These are phyloP conservation scores for Amanita muscaria DNA, from an alignment of 768 basidiomycete genomes.

Conservation along the genomic window DNA sequence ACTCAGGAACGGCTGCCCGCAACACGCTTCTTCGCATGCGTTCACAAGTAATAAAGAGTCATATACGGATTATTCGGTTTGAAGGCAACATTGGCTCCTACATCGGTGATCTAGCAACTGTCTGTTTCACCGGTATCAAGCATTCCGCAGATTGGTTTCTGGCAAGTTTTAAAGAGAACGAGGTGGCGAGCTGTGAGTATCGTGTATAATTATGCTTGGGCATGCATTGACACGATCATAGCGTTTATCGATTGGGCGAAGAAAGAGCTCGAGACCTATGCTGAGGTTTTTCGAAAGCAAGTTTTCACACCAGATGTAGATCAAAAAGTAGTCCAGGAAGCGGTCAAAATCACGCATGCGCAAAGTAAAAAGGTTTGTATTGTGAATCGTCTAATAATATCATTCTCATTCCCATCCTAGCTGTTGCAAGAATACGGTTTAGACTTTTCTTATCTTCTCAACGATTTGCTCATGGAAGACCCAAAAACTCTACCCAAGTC, in stretches of 20 bases:
- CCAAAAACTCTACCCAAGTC: slow-evolving; percentile 31
- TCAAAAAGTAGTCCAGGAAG: slow-evolving; percentile 63
- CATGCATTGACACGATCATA: slow-evolving; percentile 20
- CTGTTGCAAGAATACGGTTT: slow-evolving; percentile 89
- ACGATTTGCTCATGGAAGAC: slow-evolving; percentile 50
- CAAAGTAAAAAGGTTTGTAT: slow-evolving; percentile 78
- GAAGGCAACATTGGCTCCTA: slow-evolving; percentile 85
- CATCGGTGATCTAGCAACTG: slow-evolving; percentile 78
- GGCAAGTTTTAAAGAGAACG: slow-evolving; percentile 91
- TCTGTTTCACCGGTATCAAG: slow-evolving; percentile 91
- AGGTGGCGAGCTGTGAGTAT: slow-evolving; percentile 81
- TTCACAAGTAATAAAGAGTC: slow-evolving; percentile 59
- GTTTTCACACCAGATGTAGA: slow-evolving; percentile 82
- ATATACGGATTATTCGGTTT: slow-evolving; percentile 82
- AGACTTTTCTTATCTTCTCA: slow-evolving; percentile 90
- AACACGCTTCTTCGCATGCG: slow-evolving; percentile 78
- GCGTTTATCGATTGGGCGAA: slow-evolving; percentile 95
- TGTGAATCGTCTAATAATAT: not conserved
- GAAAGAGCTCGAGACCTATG: slow-evolving; percentile 73
- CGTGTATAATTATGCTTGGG: slow-evolving; percentile 1
- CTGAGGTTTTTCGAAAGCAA: slow-evolving; percentile 81
- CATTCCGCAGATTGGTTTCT: slow-evolving; percentile 98
- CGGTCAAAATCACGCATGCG: slow-evolving; percentile 61
- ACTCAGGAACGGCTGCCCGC: slow-evolving; percentile 70
- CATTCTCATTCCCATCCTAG: slow-evolving; percentile 24